Base-by-base conservation (phyloP, 2,329 filamentous ascomycete species). In the Ceratocystiopsis sp. region DNA sequence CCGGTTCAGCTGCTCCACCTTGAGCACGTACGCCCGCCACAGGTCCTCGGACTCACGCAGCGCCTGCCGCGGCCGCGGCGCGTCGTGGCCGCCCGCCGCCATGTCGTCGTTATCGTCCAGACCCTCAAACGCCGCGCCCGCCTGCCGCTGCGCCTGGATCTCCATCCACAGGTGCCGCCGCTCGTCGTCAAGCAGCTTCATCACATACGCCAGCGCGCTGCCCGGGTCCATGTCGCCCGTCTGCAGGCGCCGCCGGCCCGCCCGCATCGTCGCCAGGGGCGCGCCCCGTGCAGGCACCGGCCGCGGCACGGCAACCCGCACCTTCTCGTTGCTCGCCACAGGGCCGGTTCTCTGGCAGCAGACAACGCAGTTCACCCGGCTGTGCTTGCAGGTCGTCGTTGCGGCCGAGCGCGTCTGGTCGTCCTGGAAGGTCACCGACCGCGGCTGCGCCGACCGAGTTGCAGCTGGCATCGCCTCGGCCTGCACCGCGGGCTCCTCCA, bases 101-200 rank as follows among this genome's bases (percentile, higher is more conserved):
- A 21, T 21, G 32, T 48, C 38, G 38, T 43, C 45, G n/a, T 40
- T 39, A n/a, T 41, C 44, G 39, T 43, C 42, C 19, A 38, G 40
- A 7, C 40, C 19, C 36, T 41, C 42, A 8, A 11, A 8, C 9
- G 10, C 25, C 25, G 25, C 25, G 29, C 46, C 46, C 6, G 11
- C 19, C 38, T 38, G 33, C 21, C 46, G 73, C 45, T 75, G 69
- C 33, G 68, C 59, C 0, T 70, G 64, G n/a, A 86, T 69, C 52
- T 80, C 70, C 50, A 80, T 68, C 59, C 83, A 80, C 42, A 93
- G 62, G 56, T 93, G 83, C 13, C 71, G 69, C 38, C 87, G 71
- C 58, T 94, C 86, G 55, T 93, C 84, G 51, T 84, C 69, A 4
- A 93, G 65, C 9, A 77, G 72, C 60, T 93, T 91, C 57, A 93